These are phyloP conservation scores for Colletotrichum sp. DNA, from an alignment of 2,329 filamentous ascomycete genomes.

Conservation along the genomic window DNA sequence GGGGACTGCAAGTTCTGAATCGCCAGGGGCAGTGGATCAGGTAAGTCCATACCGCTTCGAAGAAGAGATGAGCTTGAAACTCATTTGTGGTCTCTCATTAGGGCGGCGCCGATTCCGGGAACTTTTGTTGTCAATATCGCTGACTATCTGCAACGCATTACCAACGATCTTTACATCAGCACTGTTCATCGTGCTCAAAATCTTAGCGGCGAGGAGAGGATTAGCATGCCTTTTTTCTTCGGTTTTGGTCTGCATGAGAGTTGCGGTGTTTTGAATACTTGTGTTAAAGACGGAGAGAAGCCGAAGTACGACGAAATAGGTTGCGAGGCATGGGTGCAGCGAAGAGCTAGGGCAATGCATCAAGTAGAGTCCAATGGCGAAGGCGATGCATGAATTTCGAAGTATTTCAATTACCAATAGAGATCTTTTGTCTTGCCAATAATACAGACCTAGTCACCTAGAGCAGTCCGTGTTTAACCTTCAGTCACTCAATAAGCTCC, in stretches of 20 bases:
- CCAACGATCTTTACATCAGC: constrained; percentile 53
- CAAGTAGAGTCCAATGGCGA: constrained; percentile 18
- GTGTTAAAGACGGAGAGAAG: constrained; percentile 35
- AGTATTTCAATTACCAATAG: background rate
- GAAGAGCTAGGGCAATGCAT: constrained; percentile 38
- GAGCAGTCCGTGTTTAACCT: background rate
- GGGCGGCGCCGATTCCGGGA: constrained; percentile 41
- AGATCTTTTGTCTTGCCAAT: background rate
- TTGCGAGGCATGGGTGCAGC: constrained; percentile 43
- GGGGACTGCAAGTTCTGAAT: constrained; percentile 49
- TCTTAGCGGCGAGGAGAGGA: constrained; percentile 38
- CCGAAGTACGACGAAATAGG: constrained; percentile 43
- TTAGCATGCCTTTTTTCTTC: constrained; percentile 54
- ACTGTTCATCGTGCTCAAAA: constrained; percentile 56
- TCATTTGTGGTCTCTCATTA: constrained; percentile 24
- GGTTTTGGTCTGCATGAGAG: constrained; percentile 45
- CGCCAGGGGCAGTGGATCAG: constrained; percentile 42
- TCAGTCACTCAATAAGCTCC: background rate
- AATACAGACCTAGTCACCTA: background rate
- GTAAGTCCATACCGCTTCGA: background rate
- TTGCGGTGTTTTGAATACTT: constrained; percentile 43
- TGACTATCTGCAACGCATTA: constrained; percentile 55
- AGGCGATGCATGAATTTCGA: background rate
- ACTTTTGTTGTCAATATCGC: constrained; percentile 58
- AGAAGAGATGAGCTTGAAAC: background rate